Base-by-base conservation (phyloP, 169 alveolate genomes). In the Plasmodium coatneyi region DNA sequence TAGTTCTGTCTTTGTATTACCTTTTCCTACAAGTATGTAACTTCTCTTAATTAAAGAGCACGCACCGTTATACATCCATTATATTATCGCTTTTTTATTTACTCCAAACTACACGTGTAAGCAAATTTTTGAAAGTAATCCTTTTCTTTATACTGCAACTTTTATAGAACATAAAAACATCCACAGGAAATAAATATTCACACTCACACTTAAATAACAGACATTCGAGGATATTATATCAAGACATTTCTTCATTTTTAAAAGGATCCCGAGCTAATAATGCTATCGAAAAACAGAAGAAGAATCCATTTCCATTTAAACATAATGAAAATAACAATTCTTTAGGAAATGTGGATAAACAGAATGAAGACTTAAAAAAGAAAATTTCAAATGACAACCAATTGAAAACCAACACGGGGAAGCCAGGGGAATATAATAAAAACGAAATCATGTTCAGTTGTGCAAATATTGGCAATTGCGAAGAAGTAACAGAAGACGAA, bases 1-100 rank as follows among this genome's bases (percentile, higher is more conserved):
- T 78, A 78, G 39, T 78, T 78, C n/a, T 78, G 71, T 39, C 83
- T 78, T 39, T 78, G 83, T 78, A 39, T 16, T 78, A 78, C 54
- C 83, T 78, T 78, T 25, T 78, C 22, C 30, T 78, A 36, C 83
- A 78, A 78, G 83, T 78, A 78, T 39, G 43, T 19, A 36, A 78
- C 9, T 78, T 78, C 5, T 39, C 4, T 39, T 16, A 78, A n/a
- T 78, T 78, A 78, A 19, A 32, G 1, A 36, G n/a, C 34, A 41
- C 30, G 28, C 54, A 78, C 16, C 43, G 16, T 34, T 41, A 10
- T 39, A 78, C 60, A 78, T 25, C n/a, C 32, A 78, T 10, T 16
- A 39, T 28, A 25, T 36, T 0, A 36, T 46, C 83, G n/a, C 34
- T 10, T 41, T 78, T 78, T 78, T n/a, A 32, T 25, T 46, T 36